phyloP scores from a whole-genome alignment of 306 rosid genomes.

The Begonia masoniana region DNA sequence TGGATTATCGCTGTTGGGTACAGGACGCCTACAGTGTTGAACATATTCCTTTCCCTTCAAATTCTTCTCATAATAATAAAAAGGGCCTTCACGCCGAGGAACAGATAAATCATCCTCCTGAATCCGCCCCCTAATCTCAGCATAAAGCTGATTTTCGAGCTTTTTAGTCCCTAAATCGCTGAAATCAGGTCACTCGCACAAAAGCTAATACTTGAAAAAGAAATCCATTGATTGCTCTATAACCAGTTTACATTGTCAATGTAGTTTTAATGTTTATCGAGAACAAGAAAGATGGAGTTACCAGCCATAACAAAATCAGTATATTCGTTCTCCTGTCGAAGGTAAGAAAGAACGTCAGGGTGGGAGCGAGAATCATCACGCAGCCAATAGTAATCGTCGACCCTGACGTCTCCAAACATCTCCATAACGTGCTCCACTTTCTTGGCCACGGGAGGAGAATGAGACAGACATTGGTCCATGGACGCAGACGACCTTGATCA shows the following conservation, averaged over 20 bases:
- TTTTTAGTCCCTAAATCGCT: conserved; percentile 39
- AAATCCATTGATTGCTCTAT: too few relatives aligned
- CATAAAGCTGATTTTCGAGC: conserved; percentile 52
- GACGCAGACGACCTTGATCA: too few relatives aligned
- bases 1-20: conserved; percentile 28
- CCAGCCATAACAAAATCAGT: conserved; percentile 57
- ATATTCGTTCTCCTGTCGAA: conserved; percentile 52
- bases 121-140: conserved; percentile 70
- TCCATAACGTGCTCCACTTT: conserved; percentile 65
- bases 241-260: too few relatives aligned
- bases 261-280: too few relatives aligned
- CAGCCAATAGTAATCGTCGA: conserved; percentile 82
- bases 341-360: conserved; percentile 50
- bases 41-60: conserved; percentile 64
- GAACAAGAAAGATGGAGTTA: conserved; percentile 5
- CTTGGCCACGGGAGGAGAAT: conserved; percentile 56
- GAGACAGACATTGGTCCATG: background rate
- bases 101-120: conserved; percentile 73
- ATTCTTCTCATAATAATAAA: conserved; percentile 58
- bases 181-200: background rate
- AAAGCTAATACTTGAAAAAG: too few relatives aligned
- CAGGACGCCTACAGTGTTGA: conserved; percentile 58
- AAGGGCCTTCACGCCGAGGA: conserved; percentile 52
- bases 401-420: conserved; percentile 61
- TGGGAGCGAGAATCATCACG: conserved; percentile 75